These are phyloP conservation scores for Mycogone perniciosa DNA, from an alignment of 2,329 filamentous ascomycete genomes.

Conservation along the genomic window DNA sequence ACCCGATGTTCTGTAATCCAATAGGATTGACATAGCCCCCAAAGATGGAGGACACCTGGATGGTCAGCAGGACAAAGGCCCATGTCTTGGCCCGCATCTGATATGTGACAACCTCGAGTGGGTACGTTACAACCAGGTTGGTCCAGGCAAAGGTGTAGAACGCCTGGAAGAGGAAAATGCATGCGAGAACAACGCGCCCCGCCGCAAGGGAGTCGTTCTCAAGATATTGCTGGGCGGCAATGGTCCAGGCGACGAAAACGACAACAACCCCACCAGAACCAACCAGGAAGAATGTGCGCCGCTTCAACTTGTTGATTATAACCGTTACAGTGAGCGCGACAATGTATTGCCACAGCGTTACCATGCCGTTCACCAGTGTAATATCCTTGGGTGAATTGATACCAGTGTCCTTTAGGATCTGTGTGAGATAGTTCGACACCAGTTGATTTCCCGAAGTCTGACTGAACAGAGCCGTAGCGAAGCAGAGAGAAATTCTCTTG, in stretches of 20 bases:
- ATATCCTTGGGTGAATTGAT: constrained; percentile 32
- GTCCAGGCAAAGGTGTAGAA: constrained; percentile 40
- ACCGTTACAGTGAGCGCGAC: constrained; percentile 31
- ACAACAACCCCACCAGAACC: constrained; percentile 33
- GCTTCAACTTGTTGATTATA: constrained; percentile 32
- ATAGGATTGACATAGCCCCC: constrained; percentile 36
- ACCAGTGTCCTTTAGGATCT: constrained; percentile 34
- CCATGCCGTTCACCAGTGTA: constrained; percentile 36
- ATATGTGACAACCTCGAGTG: constrained; percentile 36
- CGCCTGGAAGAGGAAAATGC: constrained; percentile 36
- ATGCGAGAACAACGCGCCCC: constrained; percentile 32
- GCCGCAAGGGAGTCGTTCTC: constrained; percentile 25
- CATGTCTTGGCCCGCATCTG: constrained; percentile 37
- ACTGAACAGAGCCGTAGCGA: constrained; percentile 34
- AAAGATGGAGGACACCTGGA: constrained; percentile 32
- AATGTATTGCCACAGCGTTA: constrained; percentile 38
- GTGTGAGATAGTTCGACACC: constrained; percentile 36
- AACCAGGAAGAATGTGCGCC: constrained; percentile 33
- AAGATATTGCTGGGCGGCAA: constrained; percentile 31
- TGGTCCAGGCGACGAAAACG: constrained; percentile 35
- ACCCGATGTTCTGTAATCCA: constrained; percentile 31
- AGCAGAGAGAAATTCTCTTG: constrained; percentile 35
- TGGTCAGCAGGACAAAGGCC: constrained; percentile 34
- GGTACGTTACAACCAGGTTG: constrained; percentile 37
- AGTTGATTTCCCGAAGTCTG: constrained; percentile 37